These are phyloP conservation scores for Mycena galericulata DNA, from an alignment of 768 basidiomycete species.

Conservation along the genomic window DNA sequence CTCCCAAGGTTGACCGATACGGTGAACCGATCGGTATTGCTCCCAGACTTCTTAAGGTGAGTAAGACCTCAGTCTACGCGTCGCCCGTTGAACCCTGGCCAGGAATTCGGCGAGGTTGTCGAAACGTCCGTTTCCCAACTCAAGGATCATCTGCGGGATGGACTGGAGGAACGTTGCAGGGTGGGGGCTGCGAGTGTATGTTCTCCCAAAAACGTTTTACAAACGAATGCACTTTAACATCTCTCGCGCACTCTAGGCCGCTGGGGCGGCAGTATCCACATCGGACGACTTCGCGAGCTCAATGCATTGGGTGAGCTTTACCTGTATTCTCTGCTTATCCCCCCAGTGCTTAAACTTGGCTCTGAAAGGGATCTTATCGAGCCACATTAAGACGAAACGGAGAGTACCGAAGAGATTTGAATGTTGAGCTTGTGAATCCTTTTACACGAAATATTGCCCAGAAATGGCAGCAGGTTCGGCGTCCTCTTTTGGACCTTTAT, in stretches of 20 bases:
- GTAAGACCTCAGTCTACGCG: constrained; percentile 11
- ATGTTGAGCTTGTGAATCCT: constrained; percentile 66
- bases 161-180: constrained; percentile 69
- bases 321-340: too few species aligned
- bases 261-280: constrained; percentile 58
- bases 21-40: constrained; percentile 60
- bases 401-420: constrained; percentile 68
- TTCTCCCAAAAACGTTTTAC: too few species aligned
- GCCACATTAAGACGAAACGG: constrained; percentile 66
- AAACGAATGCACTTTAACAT: constrained; percentile 9
- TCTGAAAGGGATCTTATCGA: constrained; percentile 55
- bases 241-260: constrained; percentile 44
- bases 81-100: not conserved
- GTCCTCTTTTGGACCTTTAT: not conserved
- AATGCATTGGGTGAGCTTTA: constrained; percentile 73
- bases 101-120: constrained; percentile 63
- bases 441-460: constrained; percentile 70
- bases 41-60: constrained; percentile 56
- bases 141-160: constrained; percentile 62
- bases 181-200: constrained; percentile 63
- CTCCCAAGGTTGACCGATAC: constrained; percentile 55
- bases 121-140: constrained; percentile 60
- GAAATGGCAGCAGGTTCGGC: constrained; percentile 59
- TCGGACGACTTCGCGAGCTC: constrained; percentile 61
- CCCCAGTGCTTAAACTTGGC: too few species aligned